These are phyloP conservation scores for Cyclospora cayetanensis DNA, from an alignment of 169 alveolate genomes.

Conservation along the genomic window DNA sequence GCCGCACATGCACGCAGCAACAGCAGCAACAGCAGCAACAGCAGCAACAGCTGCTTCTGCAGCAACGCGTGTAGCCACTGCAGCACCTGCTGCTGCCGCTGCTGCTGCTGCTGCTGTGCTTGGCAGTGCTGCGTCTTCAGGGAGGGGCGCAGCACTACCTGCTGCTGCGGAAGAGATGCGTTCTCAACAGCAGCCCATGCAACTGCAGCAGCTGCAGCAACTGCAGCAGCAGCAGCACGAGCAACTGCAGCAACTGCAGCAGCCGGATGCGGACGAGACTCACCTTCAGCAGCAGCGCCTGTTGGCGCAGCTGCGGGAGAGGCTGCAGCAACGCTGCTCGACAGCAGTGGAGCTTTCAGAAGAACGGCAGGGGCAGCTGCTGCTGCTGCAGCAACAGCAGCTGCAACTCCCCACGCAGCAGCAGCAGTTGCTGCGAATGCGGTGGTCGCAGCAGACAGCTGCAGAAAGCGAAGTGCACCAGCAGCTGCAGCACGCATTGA, in stretches of 20 bases:
- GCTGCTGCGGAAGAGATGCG: background rate
- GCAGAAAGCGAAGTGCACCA: background rate
- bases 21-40: no score
- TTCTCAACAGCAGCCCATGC: background rate
- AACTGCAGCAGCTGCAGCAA: background rate
- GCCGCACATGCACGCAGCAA: no score
- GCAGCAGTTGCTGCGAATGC: no score
- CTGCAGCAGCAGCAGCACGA: conserved; percentile 13
- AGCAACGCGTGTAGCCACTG: no score
- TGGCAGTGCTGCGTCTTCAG: background rate
- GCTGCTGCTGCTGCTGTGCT: conserved; percentile 4
- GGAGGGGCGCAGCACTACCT: background rate
- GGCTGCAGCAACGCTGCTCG: no score
- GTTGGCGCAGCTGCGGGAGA: background rate
- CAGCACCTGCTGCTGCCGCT: background rate
- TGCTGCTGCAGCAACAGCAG: background rate
- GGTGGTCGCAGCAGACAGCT: no score
- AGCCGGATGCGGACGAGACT: background rate
- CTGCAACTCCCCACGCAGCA: background rate
- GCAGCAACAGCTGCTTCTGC: no score
- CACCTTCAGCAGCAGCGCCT: background rate
- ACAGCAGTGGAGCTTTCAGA: no score
- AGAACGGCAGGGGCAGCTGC: background rate
- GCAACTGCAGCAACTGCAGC: background rate
- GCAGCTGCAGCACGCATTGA: background rate